Percentiles rank a stretch among this genome's conserved stretches.
These are phyloP conservation scores for Opeltia flavorubescens DNA, from an alignment of 495 filamentous ascomycete species.

Conservation along the genomic window DNA sequence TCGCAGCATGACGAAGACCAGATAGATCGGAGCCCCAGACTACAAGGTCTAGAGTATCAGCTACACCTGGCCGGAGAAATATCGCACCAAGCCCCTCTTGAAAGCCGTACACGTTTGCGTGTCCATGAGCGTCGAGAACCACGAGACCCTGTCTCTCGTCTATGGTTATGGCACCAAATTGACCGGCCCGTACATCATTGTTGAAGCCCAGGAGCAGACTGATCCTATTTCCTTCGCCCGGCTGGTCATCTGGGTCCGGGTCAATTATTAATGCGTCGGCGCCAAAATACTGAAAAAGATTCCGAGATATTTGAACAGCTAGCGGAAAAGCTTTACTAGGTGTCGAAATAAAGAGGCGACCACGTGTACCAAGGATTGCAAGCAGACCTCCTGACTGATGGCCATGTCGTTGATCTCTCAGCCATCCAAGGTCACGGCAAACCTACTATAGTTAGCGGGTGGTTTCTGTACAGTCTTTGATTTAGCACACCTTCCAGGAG, in stretches of 20 bases:
- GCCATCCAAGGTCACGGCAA: slow-evolving; percentile 12
- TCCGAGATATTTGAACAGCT: slow-evolving; percentile 42
- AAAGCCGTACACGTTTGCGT: slow-evolving; percentile 12
- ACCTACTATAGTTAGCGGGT: slow-evolving; percentile 2
- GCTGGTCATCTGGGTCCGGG: neutral
- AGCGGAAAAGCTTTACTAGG: slow-evolving; percentile 17
- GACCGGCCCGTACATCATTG: neutral
- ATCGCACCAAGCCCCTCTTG: slow-evolving; percentile 30
- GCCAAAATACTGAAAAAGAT: slow-evolving; percentile 43
- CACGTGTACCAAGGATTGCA: slow-evolving; percentile 32
- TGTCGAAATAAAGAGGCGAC: slow-evolving; percentile 30
- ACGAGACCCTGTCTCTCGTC: slow-evolving; percentile 8
- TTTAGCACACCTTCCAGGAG: slow-evolving; percentile 3
- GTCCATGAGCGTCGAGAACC: slow-evolving; percentile 13
- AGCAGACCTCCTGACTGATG: slow-evolving; percentile 36
- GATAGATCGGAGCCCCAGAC: slow-evolving; percentile 37
- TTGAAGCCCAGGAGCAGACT: slow-evolving; percentile 17
- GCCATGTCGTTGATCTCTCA: slow-evolving; percentile 21
- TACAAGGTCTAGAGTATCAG: slow-evolving; percentile 36
- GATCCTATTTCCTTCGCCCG: slow-evolving; percentile 22
- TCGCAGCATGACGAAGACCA: slow-evolving; percentile 35
- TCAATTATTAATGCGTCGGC: slow-evolving; percentile 36
- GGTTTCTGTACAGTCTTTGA: neutral
- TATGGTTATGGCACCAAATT: slow-evolving; percentile 1
- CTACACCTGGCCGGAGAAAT: slow-evolving; percentile 31